Conservation (phyloP, 495 filamentous ascomycete genomes). For the Astrothelium macrocarpum region DNA sequence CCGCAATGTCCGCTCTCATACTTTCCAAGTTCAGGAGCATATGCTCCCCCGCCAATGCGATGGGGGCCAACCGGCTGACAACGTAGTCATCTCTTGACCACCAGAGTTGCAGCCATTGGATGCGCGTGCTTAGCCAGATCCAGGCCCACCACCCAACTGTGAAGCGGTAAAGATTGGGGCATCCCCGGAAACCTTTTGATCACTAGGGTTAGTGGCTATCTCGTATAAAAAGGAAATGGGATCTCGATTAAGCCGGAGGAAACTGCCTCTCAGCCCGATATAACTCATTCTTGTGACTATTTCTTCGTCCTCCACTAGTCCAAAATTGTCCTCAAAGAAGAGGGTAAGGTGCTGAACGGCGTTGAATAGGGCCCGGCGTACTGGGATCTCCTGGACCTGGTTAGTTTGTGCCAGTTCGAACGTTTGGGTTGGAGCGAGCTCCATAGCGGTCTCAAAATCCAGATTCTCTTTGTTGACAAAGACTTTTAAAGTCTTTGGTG, state of each 20-base stretch:
- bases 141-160: neutral
- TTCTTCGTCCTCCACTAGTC: slow-evolving; percentile 54
- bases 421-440: slow-evolving; percentile 61
- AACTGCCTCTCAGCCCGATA: slow-evolving; percentile 87
- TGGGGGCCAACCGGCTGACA: no score
- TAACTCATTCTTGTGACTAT: slow-evolving; percentile 73
- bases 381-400: slow-evolving; percentile 73
- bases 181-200: slow-evolving; percentile 46
- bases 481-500: slow-evolving; percentile 75
- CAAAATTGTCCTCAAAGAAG: slow-evolving; percentile 72
- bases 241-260: slow-evolving; percentile 73
- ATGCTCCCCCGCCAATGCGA: no score
- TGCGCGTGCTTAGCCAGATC: neutral
- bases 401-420: slow-evolving; percentile 69
- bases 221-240: slow-evolving; percentile 84
- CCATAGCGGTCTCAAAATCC: slow-evolving; percentile 68
- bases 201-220: slow-evolving; percentile 79
- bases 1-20: no score
- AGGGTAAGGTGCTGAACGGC: slow-evolving; percentile 64
- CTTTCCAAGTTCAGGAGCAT: no score
- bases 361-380: slow-evolving; percentile 83
- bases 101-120: neutral
- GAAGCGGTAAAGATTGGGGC: neutral
- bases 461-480: slow-evolving; percentile 78
- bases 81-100: neutral